Percentiles rank a stretch among this genome's conserved stretches.
Conservation (phyloP, 2,329 filamentous ascomycete genomes). For the Cercospora sesami region DNA sequence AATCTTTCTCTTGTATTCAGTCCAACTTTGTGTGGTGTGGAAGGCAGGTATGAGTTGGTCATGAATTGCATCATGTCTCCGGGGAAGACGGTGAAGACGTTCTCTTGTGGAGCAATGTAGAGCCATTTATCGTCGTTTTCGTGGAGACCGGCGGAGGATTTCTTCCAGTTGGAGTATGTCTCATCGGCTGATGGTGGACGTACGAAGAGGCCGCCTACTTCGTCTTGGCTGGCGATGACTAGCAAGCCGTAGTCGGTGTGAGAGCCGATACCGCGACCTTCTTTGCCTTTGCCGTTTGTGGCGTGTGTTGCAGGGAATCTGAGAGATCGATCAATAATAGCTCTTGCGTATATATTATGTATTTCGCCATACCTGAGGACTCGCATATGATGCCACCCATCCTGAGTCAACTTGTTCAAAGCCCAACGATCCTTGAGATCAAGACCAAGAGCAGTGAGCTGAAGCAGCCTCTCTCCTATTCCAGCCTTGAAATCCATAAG, state of each 20-base stretch:
- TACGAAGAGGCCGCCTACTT: constrained; percentile 19
- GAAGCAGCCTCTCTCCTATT: constrained; percentile 16
- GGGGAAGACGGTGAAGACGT: constrained; percentile 19
- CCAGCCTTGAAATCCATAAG: constrained; percentile 17
- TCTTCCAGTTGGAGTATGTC: constrained; percentile 19
- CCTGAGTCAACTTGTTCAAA: constrained; percentile 8
- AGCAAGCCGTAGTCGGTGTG: constrained; percentile 22
- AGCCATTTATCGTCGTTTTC: constrained; percentile 18
- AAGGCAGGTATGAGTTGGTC: constrained; percentile 17
- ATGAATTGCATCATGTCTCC: constrained; percentile 22
- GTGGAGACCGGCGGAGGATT: constrained; percentile 7
- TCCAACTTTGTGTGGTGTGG: constrained; percentile 18
- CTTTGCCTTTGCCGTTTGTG: constrained; percentile 20
- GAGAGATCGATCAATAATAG: too few relatives aligned
- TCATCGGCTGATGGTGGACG: constrained; percentile 13
- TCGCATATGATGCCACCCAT: constrained; percentile 21
- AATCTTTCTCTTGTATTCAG: constrained; percentile 15
- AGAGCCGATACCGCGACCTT: constrained; percentile 16
- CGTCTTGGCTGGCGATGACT: constrained; percentile 20
- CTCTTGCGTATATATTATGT: too few relatives aligned
- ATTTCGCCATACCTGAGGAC: not conserved
- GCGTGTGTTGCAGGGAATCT: constrained; percentile 7
- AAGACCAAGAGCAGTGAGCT: constrained; percentile 19
- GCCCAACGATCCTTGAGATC: constrained; percentile 8
- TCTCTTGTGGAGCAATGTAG: constrained; percentile 9